phyloP scores from a whole-genome alignment of 2,329 filamentous ascomycete species.

The Hymenoscyphus occultus region DNA sequence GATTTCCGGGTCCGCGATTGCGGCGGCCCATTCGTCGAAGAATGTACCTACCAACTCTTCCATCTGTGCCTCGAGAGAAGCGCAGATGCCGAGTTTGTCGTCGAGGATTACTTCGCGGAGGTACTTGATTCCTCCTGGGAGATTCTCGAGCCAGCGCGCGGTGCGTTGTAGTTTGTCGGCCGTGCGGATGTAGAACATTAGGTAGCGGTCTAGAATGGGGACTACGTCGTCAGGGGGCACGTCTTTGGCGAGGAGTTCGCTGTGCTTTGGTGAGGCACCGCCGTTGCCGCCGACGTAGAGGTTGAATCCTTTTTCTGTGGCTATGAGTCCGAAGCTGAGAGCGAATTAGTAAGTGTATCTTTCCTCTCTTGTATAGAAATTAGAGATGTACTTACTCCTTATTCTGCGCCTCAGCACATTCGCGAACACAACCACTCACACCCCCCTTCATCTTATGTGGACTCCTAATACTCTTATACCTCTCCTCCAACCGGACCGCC shows the following conservation, averaged over 20 bases:
- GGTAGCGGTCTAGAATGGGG: conserved; percentile 80
- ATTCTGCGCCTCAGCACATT: conserved; percentile 88
- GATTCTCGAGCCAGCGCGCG: conserved; percentile 79
- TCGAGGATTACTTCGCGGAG: conserved; percentile 78
- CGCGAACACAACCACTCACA: conserved; percentile 85
- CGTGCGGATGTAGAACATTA: conserved; percentile 92
- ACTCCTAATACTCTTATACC: conserved; percentile 85
- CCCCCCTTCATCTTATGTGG: conserved; percentile 92
- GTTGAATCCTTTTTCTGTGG: conserved; percentile 90
- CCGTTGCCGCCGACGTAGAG: conserved; percentile 89
- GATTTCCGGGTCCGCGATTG: conserved; percentile 65
- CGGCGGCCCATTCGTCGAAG: conserved; percentile 92
- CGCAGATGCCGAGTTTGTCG: conserved; percentile 82
- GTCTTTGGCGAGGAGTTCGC: conserved; percentile 81
- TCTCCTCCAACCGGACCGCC: conserved; percentile 82
- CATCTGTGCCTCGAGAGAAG: conserved; percentile 85
- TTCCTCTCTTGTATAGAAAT: not conserved
- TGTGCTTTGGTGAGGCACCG: conserved; percentile 78
- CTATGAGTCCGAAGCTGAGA: conserved; percentile 77
- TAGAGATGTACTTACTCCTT: conserved; percentile 65
- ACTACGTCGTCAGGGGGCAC: conserved; percentile 80
- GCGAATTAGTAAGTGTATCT: not conserved
- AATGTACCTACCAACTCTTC: conserved; percentile 76
- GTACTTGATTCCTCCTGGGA: conserved; percentile 82
- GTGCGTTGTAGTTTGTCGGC: conserved; percentile 88